Conservation (phyloP, 345 rosid genomes). For the Dovyalis caffra region DNA sequence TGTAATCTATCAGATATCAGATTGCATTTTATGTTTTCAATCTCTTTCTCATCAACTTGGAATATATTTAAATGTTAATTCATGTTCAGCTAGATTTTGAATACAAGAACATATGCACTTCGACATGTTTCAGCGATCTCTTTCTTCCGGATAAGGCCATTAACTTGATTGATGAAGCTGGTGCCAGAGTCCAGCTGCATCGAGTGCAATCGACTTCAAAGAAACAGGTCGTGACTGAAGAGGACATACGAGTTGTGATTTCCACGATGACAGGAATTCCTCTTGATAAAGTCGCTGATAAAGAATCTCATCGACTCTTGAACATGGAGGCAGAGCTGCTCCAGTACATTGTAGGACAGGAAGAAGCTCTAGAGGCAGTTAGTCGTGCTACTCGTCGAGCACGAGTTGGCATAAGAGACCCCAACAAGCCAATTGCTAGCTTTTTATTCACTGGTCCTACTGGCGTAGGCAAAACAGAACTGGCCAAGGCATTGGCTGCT, state of each 20-base stretch:
- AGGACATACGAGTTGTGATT: constrained; percentile 87
- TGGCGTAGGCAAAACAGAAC: constrained; percentile 97
- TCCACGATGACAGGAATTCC: constrained; percentile 96
- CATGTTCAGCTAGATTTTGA: too few relatives aligned
- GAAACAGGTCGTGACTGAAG: constrained; percentile 64
- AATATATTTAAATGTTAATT: too few relatives aligned
- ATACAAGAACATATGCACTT: constrained; percentile 7
- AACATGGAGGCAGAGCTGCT: constrained; percentile 94
- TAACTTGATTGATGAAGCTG: constrained; percentile 98
- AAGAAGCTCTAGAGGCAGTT: constrained; percentile 93
- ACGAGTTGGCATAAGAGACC: constrained; percentile 93
- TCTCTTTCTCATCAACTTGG: not conserved
- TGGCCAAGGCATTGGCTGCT: constrained; percentile 91
- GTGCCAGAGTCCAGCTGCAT: constrained; percentile 92
- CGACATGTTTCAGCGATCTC: constrained; percentile 59
- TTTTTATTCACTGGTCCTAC: constrained; percentile 98
- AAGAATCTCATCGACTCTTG: constrained; percentile 89
- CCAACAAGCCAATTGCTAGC: constrained; percentile 91
- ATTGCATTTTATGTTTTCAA: not conserved
- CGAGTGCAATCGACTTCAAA: constrained; percentile 42
- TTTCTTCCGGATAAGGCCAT: constrained; percentile 98
- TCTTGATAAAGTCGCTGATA: constrained; percentile 88
- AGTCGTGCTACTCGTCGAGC: constrained; percentile 95
- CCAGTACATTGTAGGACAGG: constrained; percentile 89
- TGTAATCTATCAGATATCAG: not conserved